Base-by-base conservation (phyloP, 2,329 filamentous ascomycete species). In the Zalaria obscura region DNA sequence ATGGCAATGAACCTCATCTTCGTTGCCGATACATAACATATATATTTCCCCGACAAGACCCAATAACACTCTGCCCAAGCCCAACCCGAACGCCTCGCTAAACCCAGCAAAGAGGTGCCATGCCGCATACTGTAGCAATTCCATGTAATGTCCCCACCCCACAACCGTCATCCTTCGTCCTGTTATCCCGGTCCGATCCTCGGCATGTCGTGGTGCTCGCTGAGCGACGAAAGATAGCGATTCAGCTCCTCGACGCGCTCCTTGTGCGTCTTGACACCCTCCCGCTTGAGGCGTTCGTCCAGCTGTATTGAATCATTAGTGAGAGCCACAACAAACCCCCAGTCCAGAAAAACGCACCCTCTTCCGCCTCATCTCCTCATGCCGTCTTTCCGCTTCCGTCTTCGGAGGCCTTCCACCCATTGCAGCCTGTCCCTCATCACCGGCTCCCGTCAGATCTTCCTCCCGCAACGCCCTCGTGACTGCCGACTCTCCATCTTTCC, bases 201-300 rank as follows among this genome's bases (percentile, higher is more conserved):
- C 5, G 71, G 71, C 88, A 98, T 98, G 59, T 98, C 91, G 62
- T 98, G 89, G 65, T 98, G 91, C 64, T 98, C 91, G 64, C 85
- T 94, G 55, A 98, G 64, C 50, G 80, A 83, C 49, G 85, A 91
- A 31, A 98, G 67, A 60, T 96, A 95, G 48, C 83, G 85, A 60
- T 98, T 98, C 52, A 96, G 67, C 59, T 95, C 87, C 61, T 96
- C 88, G 35, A 98, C 89, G 7, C 86, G 78, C 67, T 98, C 84
- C 60, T 96, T 96, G 63, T 98, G 91, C 27, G 88, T 93, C 70
- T 95, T 96, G 50, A 89, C 76, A 10, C 93, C 80, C 58, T 95
- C 88, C 9, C 81, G 77, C 56, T 83, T 79, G 36, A 93, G 67
- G 47, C 86, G 71, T 54, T 94, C 81, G 52, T 91, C 77, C 53